A percentile compares a stretch with the other conserved stretches of the same genome.
Evolutionary conservation across 1,284 basidiomycete species (phyloP).

Genomic region (Pseudozyma tsukubaensis): DNA sequence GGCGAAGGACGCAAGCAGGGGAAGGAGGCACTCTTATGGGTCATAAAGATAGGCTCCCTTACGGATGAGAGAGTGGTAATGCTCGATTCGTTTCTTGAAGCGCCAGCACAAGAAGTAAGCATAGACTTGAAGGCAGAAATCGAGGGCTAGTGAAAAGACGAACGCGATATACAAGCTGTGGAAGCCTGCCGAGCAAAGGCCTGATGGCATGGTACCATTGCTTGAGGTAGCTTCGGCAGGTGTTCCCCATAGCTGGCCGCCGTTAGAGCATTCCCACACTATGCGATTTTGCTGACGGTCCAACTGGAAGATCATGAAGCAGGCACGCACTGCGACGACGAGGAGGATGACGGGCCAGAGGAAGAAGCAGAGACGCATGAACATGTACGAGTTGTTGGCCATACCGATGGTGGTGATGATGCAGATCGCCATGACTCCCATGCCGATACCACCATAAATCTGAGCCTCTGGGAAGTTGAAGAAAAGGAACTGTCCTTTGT

Average conservation of each 20-base stretch:
- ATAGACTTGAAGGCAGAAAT: constrained; percentile 78
- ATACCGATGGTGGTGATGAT: constrained; percentile 76
- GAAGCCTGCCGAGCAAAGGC: constrained; percentile 77
- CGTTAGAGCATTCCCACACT: constrained; percentile 79
- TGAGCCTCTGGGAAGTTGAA: constrained; percentile 77
- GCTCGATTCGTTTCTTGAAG: constrained; percentile 65
- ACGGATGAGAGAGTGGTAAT: constrained; percentile 57
- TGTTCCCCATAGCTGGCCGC: constrained; percentile 77
- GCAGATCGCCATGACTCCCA: constrained; percentile 75
- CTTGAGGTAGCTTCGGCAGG: constrained; percentile 71
- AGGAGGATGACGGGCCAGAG: constrained; percentile 80
- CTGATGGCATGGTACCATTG: constrained; percentile 72
- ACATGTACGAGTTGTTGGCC: constrained; percentile 79
- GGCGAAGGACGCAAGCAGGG: no score
- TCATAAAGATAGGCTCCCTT: no score
- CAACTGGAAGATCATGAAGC: constrained; percentile 74
- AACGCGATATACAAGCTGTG: constrained; percentile 77
- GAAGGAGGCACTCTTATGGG: constrained; percentile 71
- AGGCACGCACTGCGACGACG: constrained; percentile 76
- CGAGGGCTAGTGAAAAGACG: constrained; percentile 76
- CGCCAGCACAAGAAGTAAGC: constrained; percentile 65
- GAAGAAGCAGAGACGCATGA: constrained; percentile 77
- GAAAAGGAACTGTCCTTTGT: constrained; percentile 77
- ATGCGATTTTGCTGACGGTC: constrained; percentile 71
- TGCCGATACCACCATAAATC: constrained; percentile 79